Evolutionary conservation across 2,329 filamentous ascomycete species (phyloP), one percentile per base, ranked within the genome.

Genomic region (Arthrobotrys sinensis): DNA sequence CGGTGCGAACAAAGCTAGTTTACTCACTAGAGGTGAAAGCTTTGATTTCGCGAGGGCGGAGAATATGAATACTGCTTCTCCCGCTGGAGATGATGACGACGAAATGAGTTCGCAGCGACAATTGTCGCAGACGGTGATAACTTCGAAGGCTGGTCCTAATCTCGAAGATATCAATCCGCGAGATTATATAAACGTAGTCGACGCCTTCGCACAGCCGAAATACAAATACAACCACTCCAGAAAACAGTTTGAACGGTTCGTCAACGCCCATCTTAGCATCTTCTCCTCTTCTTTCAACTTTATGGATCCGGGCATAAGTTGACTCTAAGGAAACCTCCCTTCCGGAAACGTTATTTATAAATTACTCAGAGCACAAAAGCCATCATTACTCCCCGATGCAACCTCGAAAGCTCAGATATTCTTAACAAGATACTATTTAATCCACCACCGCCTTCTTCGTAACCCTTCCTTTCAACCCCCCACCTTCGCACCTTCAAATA

Each of bases 381-480:
- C 92, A 12, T 91, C 91, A 0, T 83, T 95, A 46, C 87, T 99
- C 80, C 93, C 96, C 0, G 86, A 89, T 7, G 90, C 93, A 14
- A 89, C 90, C 4, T 92, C 94, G 82, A 97, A 97, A 84, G 97
- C 93, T 1, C 87, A 90, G 2, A 86, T 96, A 52, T 97, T 97
- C 85, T 90, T 94, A 80, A 94, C 97, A 83, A 89, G 94, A 80
- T 98, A 96, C 84, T 92, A 97, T 82, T 89, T 98, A 68, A 91
- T 98, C 63, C 92, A 97, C 83, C 95, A 98, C 84, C 91, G 96
- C 16, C 89, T 98, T 16, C 88, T 98, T 46, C 91, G 96, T 60
- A 97, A 97, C 83, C 94, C 97, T 84, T 91, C 93, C 19, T 99
- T 99, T 82, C 88, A 91, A 19, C 90, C 97, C 69, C 89, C 91